Percentiles rank a stretch among this genome's conserved stretches.
These are phyloP conservation scores for Vickermania spadyakhi DNA, from an alignment of 208 protist genomes.

Conservation along the genomic window DNA sequence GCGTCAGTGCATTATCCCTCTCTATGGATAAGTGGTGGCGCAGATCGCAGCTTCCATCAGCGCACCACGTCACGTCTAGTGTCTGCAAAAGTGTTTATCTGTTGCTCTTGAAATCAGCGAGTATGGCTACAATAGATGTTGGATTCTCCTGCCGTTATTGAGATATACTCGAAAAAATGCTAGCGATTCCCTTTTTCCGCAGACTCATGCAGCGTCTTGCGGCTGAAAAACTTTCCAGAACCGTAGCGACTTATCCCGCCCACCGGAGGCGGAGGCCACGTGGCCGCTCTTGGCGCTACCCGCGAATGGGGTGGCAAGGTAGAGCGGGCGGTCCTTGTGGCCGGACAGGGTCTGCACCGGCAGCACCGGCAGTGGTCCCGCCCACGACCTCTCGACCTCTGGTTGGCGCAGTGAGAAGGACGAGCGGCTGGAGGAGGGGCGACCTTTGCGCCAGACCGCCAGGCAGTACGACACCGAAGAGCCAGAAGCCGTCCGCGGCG, in stretches of 20 bases:
- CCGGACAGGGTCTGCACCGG: constrained; percentile 47
- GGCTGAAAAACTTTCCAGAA: constrained; percentile 69
- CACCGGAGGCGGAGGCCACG: constrained; percentile 54
- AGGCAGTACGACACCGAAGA: constrained; percentile 8
- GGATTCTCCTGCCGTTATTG: no score
- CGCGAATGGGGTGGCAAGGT: constrained; percentile 41
- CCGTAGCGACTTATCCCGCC: constrained; percentile 57
- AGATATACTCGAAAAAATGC: no score
- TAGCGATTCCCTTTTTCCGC: no score
- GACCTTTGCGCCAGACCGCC: constrained; percentile 20
- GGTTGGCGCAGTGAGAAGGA: background rate
- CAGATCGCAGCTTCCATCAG: no score
- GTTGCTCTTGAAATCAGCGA: no score
- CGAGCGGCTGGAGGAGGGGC: background rate
- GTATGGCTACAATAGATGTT: no score
- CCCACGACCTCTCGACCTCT: background rate
- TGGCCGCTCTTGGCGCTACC: constrained; percentile 29
- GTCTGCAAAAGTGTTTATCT: no score
- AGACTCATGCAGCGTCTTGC: no score
- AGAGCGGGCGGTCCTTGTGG: constrained; percentile 58
- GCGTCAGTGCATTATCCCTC: no score
- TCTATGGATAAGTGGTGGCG: no score
- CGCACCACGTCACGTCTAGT: no score
- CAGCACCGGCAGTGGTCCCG: constrained; percentile 11
- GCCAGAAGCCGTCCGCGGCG: background rate